Evolutionary conservation across 1,139 yeast species (phyloP).

Genomic region (Casaregolazyma lundiana): DNA sequence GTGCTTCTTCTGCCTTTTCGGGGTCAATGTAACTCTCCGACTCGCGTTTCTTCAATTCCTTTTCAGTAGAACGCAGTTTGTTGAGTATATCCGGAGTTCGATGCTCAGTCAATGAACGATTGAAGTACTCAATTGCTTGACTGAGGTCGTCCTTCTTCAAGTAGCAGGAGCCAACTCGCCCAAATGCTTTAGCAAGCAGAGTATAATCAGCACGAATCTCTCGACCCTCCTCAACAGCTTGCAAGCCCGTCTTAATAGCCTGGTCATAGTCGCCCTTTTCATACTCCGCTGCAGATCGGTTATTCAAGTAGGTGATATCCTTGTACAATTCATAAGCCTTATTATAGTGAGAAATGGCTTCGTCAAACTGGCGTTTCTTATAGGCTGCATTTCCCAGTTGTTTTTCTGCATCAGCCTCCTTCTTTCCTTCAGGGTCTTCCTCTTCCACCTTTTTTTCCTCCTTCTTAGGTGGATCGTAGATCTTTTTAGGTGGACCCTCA

Average conservation of each 20-base stretch:
- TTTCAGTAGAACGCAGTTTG: slow-evolving; percentile 84
- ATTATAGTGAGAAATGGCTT: slow-evolving; percentile 80
- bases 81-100: slow-evolving; percentile 91
- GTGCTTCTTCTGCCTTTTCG: slow-evolving; percentile 91
- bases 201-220: slow-evolving; percentile 89
- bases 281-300: slow-evolving; percentile 95
- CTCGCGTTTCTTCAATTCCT: slow-evolving; percentile 74
- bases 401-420: slow-evolving; percentile 73
- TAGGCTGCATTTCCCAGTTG: slow-evolving; percentile 83
- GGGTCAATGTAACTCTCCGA: slow-evolving; percentile 78
- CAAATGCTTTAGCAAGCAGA: slow-evolving; percentile 85
- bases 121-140: slow-evolving; percentile 73
- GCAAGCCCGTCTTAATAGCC: slow-evolving; percentile 74
- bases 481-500: slow-evolving; percentile 23
- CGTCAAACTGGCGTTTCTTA: slow-evolving; percentile 85
- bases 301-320: slow-evolving; percentile 91
- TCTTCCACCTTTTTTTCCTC: slow-evolving; percentile 35
- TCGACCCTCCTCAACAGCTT: slow-evolving; percentile 86
- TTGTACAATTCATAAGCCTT: slow-evolving; percentile 78
- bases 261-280: slow-evolving; percentile 91
- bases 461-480: slow-evolving; percentile 30
- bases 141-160: slow-evolving; percentile 68
- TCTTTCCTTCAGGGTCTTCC: slow-evolving; percentile 35
- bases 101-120: slow-evolving; percentile 93
- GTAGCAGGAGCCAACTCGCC: slow-evolving; percentile 82